These are phyloP conservation scores for Penicillium macrosclerotiorum DNA, from an alignment of 495 filamentous ascomycete species.

Conservation along the genomic window DNA sequence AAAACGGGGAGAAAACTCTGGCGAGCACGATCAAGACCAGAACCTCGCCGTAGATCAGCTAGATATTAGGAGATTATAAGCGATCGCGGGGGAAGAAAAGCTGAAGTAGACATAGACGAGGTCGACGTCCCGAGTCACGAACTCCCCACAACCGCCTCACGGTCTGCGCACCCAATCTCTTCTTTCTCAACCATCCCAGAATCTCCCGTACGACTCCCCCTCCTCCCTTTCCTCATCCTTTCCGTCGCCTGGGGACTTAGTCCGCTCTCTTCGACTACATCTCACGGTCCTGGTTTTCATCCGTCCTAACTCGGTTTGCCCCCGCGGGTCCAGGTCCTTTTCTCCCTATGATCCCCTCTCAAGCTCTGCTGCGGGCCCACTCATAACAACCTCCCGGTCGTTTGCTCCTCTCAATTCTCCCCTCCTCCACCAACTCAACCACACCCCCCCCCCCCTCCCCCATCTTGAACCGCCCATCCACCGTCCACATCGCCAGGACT, in stretches of 20 bases:
- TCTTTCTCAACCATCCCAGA: too few species aligned
- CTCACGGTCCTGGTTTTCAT: neutral
- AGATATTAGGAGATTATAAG: too few species aligned
- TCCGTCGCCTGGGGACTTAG: neutral
- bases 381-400: slow-evolving; percentile 22
- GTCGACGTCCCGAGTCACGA: too few species aligned
- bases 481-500: slow-evolving; percentile 7
- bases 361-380: slow-evolving; percentile 28
- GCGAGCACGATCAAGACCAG: too few species aligned
- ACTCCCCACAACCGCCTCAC: too few species aligned
- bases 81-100: too few species aligned
- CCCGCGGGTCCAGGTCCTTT: neutral
- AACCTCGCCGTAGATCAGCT: too few species aligned
- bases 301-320: slow-evolving; percentile 4
- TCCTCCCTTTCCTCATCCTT: neutral
- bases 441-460: slow-evolving; percentile 22
- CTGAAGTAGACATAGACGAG: too few species aligned
- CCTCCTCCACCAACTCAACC: slow-evolving; percentile 19
- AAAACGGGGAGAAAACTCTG: neutral
- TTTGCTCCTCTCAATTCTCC: slow-evolving; percentile 25
- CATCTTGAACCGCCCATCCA: slow-evolving; percentile 11
- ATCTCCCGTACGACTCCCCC: too few species aligned
- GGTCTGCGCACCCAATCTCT: too few species aligned
- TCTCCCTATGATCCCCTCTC: slow-evolving; percentile 20
- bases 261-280: neutral